A percentile compares a stretch with the other conserved stretches of the same genome.
phyloP scores from a whole-genome alignment of 1,284 basidiomycete genomes.

The Ceratobasidium sp. region DNA sequence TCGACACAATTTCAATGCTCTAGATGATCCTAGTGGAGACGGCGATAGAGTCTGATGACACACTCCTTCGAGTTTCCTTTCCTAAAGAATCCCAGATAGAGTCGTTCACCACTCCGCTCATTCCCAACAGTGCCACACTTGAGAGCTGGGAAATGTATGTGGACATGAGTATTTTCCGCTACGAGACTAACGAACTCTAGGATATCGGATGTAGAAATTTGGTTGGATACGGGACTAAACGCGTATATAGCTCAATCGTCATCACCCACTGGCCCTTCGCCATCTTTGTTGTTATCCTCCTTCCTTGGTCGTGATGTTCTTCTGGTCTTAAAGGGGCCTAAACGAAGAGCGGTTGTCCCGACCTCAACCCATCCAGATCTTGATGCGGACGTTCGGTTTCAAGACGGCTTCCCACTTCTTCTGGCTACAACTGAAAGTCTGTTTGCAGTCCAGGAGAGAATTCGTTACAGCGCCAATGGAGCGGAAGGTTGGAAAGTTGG shows the following conservation, averaged over 20 bases:
- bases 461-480: conserved; percentile 51
- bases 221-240: conserved; percentile 59
- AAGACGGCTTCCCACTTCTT: conserved; percentile 75
- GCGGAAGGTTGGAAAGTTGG: conserved; percentile 63
- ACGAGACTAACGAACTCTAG: conserved; percentile 49
- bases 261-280: conserved; percentile 47
- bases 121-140: conserved; percentile 59
- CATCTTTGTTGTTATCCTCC: conserved; percentile 62
- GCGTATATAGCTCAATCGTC: conserved; percentile 66
- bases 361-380: conserved; percentile 64
- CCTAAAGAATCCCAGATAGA: conserved; percentile 63
- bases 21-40: conserved; percentile 74
- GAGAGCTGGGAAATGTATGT: conserved; percentile 62
- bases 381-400: conserved; percentile 62
- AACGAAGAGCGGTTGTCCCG: conserved; percentile 58
- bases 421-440: conserved; percentile 71
- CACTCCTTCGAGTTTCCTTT: conserved; percentile 62
- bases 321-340: conserved; percentile 70
- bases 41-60: conserved; percentile 57
- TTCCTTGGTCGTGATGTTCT: conserved; percentile 67
- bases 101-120: conserved; percentile 64
- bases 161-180: conserved; percentile 55
- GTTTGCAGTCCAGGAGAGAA: conserved; percentile 53
- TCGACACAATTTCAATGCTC: no score
- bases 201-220: conserved; percentile 62